phyloP scores from a whole-genome alignment of 2,329 filamentous ascomycete species.

The Fusarium subtropicale region DNA sequence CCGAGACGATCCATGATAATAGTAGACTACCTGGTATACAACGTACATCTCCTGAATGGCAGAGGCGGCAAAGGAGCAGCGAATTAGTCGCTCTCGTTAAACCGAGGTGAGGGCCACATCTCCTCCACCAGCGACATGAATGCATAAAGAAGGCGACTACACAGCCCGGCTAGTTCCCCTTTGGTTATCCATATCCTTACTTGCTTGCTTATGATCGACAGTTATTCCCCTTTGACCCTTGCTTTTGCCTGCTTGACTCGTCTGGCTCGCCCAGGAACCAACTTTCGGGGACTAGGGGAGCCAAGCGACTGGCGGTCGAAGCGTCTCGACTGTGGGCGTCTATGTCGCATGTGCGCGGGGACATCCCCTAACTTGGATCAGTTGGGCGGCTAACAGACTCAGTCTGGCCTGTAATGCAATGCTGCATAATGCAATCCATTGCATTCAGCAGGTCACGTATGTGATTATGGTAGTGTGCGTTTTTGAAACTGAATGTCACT shows the following conservation, averaged over 20 bases:
- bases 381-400: constrained; percentile 31
- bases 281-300: constrained; percentile 20
- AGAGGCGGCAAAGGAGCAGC: constrained; percentile 35
- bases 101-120: constrained; percentile 13
- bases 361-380: constrained; percentile 11
- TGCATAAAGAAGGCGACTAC: constrained; percentile 31
- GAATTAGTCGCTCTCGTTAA: constrained; percentile 36
- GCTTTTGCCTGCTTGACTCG: constrained; percentile 2
- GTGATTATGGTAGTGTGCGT: background rate
- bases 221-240: constrained; percentile 26
- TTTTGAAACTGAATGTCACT: background rate
- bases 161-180: constrained; percentile 1
- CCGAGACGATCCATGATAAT: constrained; percentile 16
- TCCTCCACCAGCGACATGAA: constrained; percentile 14
- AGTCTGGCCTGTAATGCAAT: background rate
- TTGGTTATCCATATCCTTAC: background rate
- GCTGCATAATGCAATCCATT: constrained; percentile 2
- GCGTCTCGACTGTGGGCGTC: constrained; percentile 43
- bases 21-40: constrained; percentile 10
- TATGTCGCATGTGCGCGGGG: constrained; percentile 41
- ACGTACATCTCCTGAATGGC: constrained; percentile 32
- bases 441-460: background rate
- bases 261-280: constrained; percentile 13
- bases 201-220: constrained; percentile 20
- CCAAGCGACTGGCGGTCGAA: constrained; percentile 38